phyloP scores from a whole-genome alignment of 202 grass and related monocot species.

The Miscanthus sacchariflorus region DNA sequence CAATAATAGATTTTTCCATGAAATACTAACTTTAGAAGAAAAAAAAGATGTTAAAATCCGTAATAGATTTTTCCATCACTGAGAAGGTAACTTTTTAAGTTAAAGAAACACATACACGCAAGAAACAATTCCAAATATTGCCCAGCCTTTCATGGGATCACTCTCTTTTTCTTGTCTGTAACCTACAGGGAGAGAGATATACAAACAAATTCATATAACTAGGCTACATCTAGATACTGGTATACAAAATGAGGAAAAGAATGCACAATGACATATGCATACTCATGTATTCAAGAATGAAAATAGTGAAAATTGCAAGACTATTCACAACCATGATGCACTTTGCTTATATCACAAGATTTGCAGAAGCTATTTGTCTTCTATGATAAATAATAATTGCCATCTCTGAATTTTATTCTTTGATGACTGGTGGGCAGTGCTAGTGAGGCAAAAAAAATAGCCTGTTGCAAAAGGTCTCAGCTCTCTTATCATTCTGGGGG shows the following conservation, averaged over 20 bases:
- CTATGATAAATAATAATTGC: constrained; percentile 6
- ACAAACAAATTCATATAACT: constrained; percentile 15
- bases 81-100: constrained; percentile 23
- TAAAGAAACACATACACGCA: constrained; percentile 76
- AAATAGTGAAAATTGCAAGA: constrained; percentile 15
- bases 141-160: constrained; percentile 78
- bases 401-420: not conserved
- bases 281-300: not conserved
- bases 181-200: constrained; percentile 49
- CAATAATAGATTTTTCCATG: constrained; percentile 3
- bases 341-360: not conserved
- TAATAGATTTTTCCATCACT: not conserved
- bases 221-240: not conserved
- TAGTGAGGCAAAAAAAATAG: not conserved
- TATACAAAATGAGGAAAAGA: constrained; percentile 21
- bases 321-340: not conserved
- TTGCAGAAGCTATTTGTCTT: not conserved
- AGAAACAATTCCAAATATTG: constrained; percentile 79
- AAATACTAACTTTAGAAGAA: constrained; percentile 17
- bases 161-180: constrained; percentile 67
- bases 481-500: not conserved
- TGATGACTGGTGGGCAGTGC: not conserved
- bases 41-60: not conserved
- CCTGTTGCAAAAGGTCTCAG: not conserved
- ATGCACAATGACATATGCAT: not conserved